A percentile compares a stretch with the other conserved stretches of the same genome.
These are phyloP conservation scores for Phytophthora pseudosyringae DNA, from an alignment of 352 stramenopile genomes.

Conservation along the genomic window DNA sequence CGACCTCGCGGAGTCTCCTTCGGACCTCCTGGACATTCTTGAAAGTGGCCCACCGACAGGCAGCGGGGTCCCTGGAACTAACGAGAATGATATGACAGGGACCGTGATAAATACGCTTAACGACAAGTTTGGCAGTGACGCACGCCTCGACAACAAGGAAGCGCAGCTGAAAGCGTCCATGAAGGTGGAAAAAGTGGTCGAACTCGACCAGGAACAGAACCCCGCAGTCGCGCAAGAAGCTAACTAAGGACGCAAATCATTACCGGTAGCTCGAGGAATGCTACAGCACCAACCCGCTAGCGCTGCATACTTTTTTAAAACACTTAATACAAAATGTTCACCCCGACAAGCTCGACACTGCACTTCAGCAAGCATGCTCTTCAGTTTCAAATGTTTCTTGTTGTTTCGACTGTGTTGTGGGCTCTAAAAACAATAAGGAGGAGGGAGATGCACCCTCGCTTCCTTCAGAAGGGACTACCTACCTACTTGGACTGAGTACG, in stretches of 20 bases:
- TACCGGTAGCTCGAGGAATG: too few relatives aligned
- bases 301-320: background rate
- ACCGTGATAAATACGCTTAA: background rate
- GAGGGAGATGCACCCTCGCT: background rate
- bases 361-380: constrained; percentile 9
- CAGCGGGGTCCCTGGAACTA: background rate
- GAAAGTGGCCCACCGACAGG: constrained; percentile 11
- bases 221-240: background rate
- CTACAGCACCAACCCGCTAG: background rate
- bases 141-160: constrained; percentile 13
- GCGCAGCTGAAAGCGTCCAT: constrained; percentile 1
- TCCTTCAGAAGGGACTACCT: constrained; percentile 23
- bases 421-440: constrained; percentile 29
- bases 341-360: background rate
- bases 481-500: constrained; percentile 42
- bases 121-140: background rate
- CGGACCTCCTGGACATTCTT: constrained; percentile 3
- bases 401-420: constrained; percentile 15
- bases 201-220: background rate
- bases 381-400: constrained; percentile 22
- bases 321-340: background rate
- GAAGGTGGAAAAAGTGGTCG: constrained; percentile 12
- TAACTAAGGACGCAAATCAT: too few relatives aligned
- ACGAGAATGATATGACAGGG: background rate
- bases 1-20: background rate